Base-by-base conservation (phyloP, 2,329 filamentous ascomycete genomes). In the Pseudogymnoascus sp. region DNA sequence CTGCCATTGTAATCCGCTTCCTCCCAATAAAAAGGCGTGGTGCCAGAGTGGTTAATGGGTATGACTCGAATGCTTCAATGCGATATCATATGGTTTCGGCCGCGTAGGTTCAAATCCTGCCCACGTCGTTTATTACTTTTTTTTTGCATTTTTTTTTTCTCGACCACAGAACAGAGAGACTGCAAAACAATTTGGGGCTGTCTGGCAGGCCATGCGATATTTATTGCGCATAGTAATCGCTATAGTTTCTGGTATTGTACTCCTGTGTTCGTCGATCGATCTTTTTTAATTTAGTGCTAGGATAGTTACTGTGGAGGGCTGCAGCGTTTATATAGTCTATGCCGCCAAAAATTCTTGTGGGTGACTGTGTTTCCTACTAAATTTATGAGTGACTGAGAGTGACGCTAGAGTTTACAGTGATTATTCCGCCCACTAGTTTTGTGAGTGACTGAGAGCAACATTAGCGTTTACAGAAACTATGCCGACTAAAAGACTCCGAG, bases 21-120 rank as follows among this genome's bases (percentile, higher is more conserved):
- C 5, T 53, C 9, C n/a, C 9, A 50, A 58, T 11, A 18, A 8
- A 43, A 58, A 59, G 68, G 64, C 66, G 60, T 61, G 60, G 60
- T 71, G 68, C 69, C 69, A 71, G 69, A 70, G 69, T 70, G 69
- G 68, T 70, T 70, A 71, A 70, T 71, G 68, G 69, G 69, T 69
- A 69, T 69, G 68, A 71, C 68, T 70, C 68, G 68, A 71, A 70
- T 37, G 11, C 30, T 61, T 58, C 8, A 36, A 28, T 64, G 14
- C 43, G 43, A 53, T 53, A 53, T 53, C 47, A 53, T 53, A 53
- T 53, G 47, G 47, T 53, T 53, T 53, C 47, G 47, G 47, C 47
- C 47, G 47, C 47, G 47, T 53, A 53, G 47, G 47, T 53, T 53
- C 47, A 53, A 53, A 53, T 53, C 47, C 47, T 53, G 47, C 47